Evolutionary conservation across 2,329 filamentous ascomycete genomes (phyloP), one percentile per base, ranked within the genome.

Genomic region (Neonectria sp.): DNA sequence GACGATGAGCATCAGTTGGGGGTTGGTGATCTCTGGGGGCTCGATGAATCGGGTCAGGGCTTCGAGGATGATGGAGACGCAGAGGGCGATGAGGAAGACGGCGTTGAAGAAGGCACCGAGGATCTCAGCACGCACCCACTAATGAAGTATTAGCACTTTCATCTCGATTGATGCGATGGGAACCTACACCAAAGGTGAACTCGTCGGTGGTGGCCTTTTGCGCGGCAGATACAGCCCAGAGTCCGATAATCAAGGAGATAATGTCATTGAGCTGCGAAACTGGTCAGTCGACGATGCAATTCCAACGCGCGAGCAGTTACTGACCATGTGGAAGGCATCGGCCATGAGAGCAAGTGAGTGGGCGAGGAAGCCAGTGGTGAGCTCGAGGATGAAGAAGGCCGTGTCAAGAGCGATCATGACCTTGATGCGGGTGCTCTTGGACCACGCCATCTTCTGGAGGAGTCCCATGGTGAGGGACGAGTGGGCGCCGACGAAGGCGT

Each of bases 121-220:
- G 12, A 97, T 98, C 85, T 99, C 96, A 40, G 96, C 96, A 74
- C 96, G 94, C 85, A 98, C 92, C 93, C 95, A 99, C 93, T 95
- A 75, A 9, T 33, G 27, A 45, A 37, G n/a, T 40, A 61, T 80
- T 70, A 80, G 76, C 43, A 56, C 24, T 67, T 12, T 21, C 6
- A 55, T n/a, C 43, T 35, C 4, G 21, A 27, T 49, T 12, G 21
- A 55, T 29, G 43, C n/a, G 59, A 49, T 40, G 52, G 55, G 51
- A 58, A 85, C 92, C 80, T 85, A 95, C 93, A 64, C 96, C 96
- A 80, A 98, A 99, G 17, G 96, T 98, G 79, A 96, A 99, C 80
- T 92, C 93, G 76, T 97, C 95, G 9, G 95, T 97, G 0, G 92
- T 93, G 72, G 91, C 93, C 76, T 93, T 91, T 79, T 93, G 93